These are phyloP conservation scores for Neofusicoccum kwambonambiense DNA, from an alignment of 2,329 filamentous ascomycete genomes.

Conservation along the genomic window DNA sequence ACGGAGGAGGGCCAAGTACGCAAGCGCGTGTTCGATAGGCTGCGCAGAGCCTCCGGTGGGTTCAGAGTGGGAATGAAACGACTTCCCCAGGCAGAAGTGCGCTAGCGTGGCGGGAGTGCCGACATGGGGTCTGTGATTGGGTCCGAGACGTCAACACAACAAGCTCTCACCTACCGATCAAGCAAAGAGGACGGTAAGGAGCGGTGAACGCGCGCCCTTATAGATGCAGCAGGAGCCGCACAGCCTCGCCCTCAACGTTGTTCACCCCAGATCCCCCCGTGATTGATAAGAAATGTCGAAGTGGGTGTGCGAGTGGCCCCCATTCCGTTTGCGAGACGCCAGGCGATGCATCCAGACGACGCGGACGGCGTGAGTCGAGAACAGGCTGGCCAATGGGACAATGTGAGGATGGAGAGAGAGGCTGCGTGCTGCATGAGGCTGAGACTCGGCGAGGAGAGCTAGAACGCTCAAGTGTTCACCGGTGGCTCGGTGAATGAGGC, in stretches of 20 bases:
- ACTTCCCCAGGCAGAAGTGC: conserved; percentile 9
- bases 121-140: background rate
- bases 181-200: background rate
- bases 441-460: background rate
- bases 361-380: background rate
- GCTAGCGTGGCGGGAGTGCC: background rate
- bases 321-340: background rate
- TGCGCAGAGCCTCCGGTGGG: too few species aligned
- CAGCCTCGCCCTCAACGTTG: background rate
- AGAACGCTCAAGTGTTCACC: background rate
- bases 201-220: background rate
- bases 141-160: background rate
- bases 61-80: background rate
- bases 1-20: background rate
- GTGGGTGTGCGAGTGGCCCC: background rate
- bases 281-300: background rate
- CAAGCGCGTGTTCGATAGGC: background rate
- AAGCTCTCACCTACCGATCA: background rate
- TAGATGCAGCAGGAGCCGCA: background rate
- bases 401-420: background rate
- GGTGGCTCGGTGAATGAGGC: background rate
- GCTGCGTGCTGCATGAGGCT: background rate
- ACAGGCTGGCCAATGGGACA: background rate
- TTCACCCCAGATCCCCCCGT: background rate
- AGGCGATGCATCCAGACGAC: background rate